phyloP scores from a whole-genome alignment of 2,329 filamentous ascomycete species.

The Pyricularia grisea region DNA sequence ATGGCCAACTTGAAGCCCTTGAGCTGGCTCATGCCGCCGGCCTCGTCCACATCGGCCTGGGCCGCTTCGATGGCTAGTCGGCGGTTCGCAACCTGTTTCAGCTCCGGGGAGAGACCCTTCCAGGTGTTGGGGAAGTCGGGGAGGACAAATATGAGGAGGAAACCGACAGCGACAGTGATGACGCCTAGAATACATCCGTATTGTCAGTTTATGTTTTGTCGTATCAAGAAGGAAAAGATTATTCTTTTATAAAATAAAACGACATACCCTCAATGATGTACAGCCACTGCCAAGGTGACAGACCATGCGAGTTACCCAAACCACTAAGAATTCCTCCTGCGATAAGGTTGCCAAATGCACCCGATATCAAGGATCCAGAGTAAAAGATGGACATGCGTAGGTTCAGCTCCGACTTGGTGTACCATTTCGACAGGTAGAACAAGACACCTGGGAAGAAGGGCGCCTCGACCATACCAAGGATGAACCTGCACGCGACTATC shows the following conservation, averaged over 20 bases:
- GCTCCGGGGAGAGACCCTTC: conserved; percentile 11
- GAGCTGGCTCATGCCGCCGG: conserved; percentile 8
- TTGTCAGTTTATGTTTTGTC: not conserved
- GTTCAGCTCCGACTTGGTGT: conserved; percentile 54
- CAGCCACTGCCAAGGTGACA: not conserved
- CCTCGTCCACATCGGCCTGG: conserved; percentile 13
- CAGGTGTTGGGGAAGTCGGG: conserved; percentile 12
- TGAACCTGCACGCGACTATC: conserved; percentile 27
- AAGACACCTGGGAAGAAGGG: conserved; percentile 29
- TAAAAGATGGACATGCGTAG: conserved; percentile 46
- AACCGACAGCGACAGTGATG: conserved; percentile 14
- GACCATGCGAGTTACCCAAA: not conserved
- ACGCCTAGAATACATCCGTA: conserved; percentile 15
- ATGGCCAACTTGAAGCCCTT: conserved; percentile 17
- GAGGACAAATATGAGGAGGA: conserved; percentile 8
- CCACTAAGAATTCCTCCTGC: conserved; percentile 40
- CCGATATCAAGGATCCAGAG: conserved; percentile 54
- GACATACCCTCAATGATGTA: not conserved
- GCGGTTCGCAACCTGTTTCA: conserved; percentile 11
- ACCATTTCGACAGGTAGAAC: conserved; percentile 45
- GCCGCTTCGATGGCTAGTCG: conserved; percentile 12
- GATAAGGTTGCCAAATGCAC: conserved; percentile 55
- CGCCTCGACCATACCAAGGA: conserved; percentile 37
- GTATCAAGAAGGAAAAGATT: too few species aligned
- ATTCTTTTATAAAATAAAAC: not conserved